These are phyloP conservation scores for Pelargonium fulgidum DNA, from an alignment of 441 rosid species.

Conservation along the genomic window DNA sequence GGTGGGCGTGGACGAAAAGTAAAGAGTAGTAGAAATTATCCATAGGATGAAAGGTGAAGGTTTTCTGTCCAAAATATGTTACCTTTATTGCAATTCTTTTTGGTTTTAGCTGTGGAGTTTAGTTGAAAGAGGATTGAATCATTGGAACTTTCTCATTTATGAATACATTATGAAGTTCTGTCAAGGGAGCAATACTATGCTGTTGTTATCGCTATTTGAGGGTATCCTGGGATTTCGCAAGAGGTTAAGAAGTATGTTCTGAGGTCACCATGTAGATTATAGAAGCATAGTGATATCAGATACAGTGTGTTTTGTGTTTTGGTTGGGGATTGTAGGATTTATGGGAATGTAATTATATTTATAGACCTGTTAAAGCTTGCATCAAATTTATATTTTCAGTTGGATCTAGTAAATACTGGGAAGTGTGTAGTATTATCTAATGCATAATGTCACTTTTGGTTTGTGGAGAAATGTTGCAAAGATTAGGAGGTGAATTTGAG, in stretches of 20 bases:
- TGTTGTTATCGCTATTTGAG: too few relatives aligned
- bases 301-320: slow-evolving; percentile 26
- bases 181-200: not conserved
- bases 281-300: slow-evolving; percentile 23
- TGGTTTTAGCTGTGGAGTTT: slow-evolving; percentile 78
- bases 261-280: slow-evolving; percentile 38
- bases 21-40: slow-evolving; percentile 58
- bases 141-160: slow-evolving; percentile 38
- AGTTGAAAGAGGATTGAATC: slow-evolving; percentile 41
- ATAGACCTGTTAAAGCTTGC: slow-evolving; percentile 48
- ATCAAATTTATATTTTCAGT: slow-evolving; percentile 44
- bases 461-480: slow-evolving; percentile 54
- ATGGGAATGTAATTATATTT: slow-evolving; percentile 31
- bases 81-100: slow-evolving; percentile 71
- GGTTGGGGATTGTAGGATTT: slow-evolving; percentile 63
- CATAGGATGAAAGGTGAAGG: slow-evolving; percentile 54
- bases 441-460: slow-evolving; percentile 55
- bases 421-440: slow-evolving; percentile 61
- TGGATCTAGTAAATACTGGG: slow-evolving; percentile 63
- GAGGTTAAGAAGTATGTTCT: slow-evolving; percentile 19
- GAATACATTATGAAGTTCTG: slow-evolving; percentile 40
- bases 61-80: slow-evolving; percentile 52
- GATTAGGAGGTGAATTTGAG: slow-evolving; percentile 40
- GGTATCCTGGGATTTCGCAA: too few relatives aligned
- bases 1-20: slow-evolving; percentile 73